A percentile compares a stretch with the other conserved stretches of the same genome.
Evolutionary conservation across 129 eudicot genomes (phyloP).

Genomic region (Lonicera japonica): DNA sequence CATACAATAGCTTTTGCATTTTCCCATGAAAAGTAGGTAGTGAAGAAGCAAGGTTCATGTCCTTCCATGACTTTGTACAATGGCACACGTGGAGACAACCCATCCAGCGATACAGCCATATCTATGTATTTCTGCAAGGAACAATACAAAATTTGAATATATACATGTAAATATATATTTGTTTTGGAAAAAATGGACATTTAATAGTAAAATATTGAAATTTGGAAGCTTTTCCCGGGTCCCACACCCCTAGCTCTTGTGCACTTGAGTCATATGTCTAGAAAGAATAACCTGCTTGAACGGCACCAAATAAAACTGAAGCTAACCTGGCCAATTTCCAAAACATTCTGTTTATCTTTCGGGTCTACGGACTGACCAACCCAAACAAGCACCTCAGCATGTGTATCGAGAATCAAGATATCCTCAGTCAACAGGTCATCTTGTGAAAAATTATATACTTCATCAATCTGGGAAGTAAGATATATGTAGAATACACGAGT

Average conservation of each 20-base stretch:
- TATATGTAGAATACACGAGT: not conserved
- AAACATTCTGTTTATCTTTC: constrained; percentile 77
- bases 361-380: constrained; percentile 90
- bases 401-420: constrained; percentile 79
- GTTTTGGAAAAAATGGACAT: too few species aligned
- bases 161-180: not conserved
- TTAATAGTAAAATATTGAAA: too few species aligned
- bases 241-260: too few species aligned
- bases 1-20: constrained; percentile 89
- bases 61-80: constrained; percentile 86
- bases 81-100: constrained; percentile 75
- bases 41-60: constrained; percentile 94
- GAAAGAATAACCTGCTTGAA: not conserved
- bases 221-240: not conserved
- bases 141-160: not conserved
- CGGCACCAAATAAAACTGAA: not conserved
- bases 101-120: constrained; percentile 78
- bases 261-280: too few species aligned
- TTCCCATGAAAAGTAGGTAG: constrained; percentile 91
- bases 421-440: constrained; percentile 97
- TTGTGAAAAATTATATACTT: constrained; percentile 89
- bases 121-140: constrained; percentile 71
- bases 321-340: constrained; percentile 78
- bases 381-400: constrained; percentile 91
- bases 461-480: constrained; percentile 55